phyloP scores from a whole-genome alignment of 495 filamentous ascomycete genomes.

The Hyaloscypha bicolor region DNA sequence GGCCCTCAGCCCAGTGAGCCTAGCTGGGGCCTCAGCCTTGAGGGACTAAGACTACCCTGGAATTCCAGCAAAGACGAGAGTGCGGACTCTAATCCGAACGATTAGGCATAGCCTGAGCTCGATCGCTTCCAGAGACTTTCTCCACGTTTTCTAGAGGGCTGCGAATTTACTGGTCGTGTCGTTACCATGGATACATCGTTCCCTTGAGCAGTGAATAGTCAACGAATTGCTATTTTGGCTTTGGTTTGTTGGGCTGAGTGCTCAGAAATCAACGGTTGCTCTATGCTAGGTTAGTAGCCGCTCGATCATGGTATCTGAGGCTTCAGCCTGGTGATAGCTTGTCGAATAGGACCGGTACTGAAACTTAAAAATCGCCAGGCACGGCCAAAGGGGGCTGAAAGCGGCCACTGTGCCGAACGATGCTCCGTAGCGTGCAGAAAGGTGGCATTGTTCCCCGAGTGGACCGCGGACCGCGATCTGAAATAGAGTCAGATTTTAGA shows the following conservation, averaged over 20 bases:
- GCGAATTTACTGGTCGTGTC: not conserved
- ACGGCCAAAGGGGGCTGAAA: not conserved
- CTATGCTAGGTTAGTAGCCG: not conserved
- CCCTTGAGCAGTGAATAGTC: no score
- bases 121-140: conserved; percentile 6
- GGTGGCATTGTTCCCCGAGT: not conserved
- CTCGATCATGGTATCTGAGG: conserved; percentile 7
- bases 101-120: conserved; percentile 2
- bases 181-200: not conserved
- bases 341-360: conserved; percentile 5
- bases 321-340: conserved; percentile 2
- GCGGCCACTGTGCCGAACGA: not conserved
- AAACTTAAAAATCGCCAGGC: not conserved
- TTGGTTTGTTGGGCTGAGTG: not conserved
- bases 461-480: not conserved
- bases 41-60: conserved; percentile 14
- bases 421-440: not conserved
- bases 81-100: not conserved
- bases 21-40: conserved; percentile 23
- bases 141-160: not conserved
- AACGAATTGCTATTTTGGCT: not conserved
- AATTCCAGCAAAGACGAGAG: not conserved
- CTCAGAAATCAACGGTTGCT: not conserved
- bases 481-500: conserved; percentile 15
- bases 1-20: not conserved